These are phyloP conservation scores for Candida dubliniensis DNA, from an alignment of 1,139 yeast genomes.

Conservation along the genomic window DNA sequence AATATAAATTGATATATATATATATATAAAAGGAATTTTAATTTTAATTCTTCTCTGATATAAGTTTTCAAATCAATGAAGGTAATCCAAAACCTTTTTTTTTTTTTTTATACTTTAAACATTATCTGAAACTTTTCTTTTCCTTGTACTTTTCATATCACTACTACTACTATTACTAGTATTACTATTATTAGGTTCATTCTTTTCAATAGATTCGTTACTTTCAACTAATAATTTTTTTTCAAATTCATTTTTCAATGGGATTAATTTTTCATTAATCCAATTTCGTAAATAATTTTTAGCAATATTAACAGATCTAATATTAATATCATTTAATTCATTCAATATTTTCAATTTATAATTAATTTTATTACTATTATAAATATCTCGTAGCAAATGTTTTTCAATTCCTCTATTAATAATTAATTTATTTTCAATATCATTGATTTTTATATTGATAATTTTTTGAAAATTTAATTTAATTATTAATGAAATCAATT, in stretches of 20 bases:
- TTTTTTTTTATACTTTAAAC: constrained; percentile 1
- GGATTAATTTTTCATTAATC: constrained; percentile 18
- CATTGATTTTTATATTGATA: constrained; percentile 32
- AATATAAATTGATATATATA: not conserved
- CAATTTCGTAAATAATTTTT: constrained; percentile 20
- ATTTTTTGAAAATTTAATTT: constrained; percentile 28
- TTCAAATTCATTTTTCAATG: constrained; percentile 9
- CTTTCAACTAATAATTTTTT: not conserved
- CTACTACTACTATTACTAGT: not conserved
- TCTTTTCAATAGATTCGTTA: not conserved
- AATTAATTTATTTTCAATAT: constrained; percentile 19
- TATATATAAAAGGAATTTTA: not conserved
- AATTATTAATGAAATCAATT: constrained; percentile 19
- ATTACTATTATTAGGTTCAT: not conserved
- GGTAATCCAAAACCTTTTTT: too few species aligned
- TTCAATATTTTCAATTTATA: constrained; percentile 23
- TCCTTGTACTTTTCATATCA: constrained; percentile 6
- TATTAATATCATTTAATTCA: constrained; percentile 22
- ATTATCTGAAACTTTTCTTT: constrained; percentile 14
- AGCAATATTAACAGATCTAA: constrained; percentile 20
- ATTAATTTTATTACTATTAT: constrained; percentile 18
- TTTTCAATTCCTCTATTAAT: constrained; percentile 19
- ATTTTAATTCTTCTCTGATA: too few species aligned
- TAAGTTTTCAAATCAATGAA: too few species aligned
- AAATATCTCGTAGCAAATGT: constrained; percentile 31